Evolutionary conservation across 345 rosid species (phyloP), one percentile per base, ranked within the genome.

Genomic region (Brassica rapa): DNA sequence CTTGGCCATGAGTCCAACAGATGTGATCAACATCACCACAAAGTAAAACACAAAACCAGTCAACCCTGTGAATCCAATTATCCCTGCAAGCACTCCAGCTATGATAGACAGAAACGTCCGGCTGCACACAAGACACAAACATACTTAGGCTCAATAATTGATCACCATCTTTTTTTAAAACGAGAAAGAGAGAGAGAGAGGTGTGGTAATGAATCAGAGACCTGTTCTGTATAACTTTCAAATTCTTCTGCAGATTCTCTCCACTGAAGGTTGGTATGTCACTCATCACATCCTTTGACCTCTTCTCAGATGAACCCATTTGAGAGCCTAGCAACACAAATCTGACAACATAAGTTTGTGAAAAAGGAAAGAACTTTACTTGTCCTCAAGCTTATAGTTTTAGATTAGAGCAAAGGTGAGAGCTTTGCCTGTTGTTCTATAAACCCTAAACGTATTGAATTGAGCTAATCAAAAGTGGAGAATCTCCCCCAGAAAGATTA

Each of bases 101-200:
- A 89, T 88, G 81, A 95, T 90, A 15, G 98, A 95, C 85, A 95
- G 83, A 78, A 95, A 95, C 11, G 98, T 95, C 53, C 97, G 98
- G 84, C 99, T 95, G 87, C 91, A 89, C 5, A 71, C 29, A 46
- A 66, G 25, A 70, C 21, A 72, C 30, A 19, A 25, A 25, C 29
- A 25, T 25, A 3, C 29, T 25, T 25, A 25, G 29, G 29, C 29
- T 25, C 29, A 25, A 25, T 25, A 25, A 2, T 25, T 25, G 30
- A 27, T 27, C 30, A 19, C 19, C 19, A 19, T 19, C 19, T 19
- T 19, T 19, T 19, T 19, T 19, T 19, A 19, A 19, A 19, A 19
- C 19, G 19, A 19, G 19, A 19, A 19, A 19, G 19, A 19, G 19
- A 19, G 19, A 19, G 19, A 19, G 19, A 19, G 19, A 19, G 19